Evolutionary conservation across 768 basidiomycete genomes (phyloP).

Genomic region (Glaciozyma antarctica): DNA sequence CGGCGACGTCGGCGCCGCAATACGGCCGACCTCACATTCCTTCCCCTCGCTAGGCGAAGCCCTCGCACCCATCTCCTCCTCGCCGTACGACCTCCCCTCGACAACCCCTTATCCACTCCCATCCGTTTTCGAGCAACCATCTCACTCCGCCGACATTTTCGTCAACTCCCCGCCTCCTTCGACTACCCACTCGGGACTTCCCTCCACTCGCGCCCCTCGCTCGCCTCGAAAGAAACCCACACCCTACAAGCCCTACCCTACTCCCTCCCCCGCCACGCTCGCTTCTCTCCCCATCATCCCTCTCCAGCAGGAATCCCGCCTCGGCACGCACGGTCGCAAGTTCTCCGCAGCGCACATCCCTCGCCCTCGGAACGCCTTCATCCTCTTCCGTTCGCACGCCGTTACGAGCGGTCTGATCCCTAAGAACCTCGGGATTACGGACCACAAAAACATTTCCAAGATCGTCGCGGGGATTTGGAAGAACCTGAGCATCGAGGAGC

Average conservation of each 20-base stretch:
- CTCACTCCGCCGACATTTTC: not conserved
- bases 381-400: slow-evolving; percentile 66
- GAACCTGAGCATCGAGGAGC: slow-evolving; percentile 44
- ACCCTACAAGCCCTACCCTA: not conserved
- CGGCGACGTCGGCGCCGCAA: not conserved
- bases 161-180: not conserved
- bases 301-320: not conserved
- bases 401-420: slow-evolving; percentile 40
- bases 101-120: not conserved
- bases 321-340: slow-evolving; percentile 43
- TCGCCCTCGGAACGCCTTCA: slow-evolving; percentile 68
- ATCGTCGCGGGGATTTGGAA: slow-evolving; percentile 65
- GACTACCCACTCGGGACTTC: not conserved
- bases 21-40: not conserved
- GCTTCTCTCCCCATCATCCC: not conserved
- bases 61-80: not conserved
- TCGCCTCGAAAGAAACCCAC: not conserved
- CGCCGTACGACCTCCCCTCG: not conserved
- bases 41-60: not conserved
- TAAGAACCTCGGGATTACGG: slow-evolving; percentile 42
- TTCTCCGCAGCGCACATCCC: slow-evolving; percentile 47
- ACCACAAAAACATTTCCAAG: slow-evolving; percentile 63
- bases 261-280: not conserved
- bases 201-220: not conserved
- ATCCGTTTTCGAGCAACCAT: not conserved